phyloP scores from a whole-genome alignment of 179 eudicot genomes.

The Monotropa hypopitys region DNA sequence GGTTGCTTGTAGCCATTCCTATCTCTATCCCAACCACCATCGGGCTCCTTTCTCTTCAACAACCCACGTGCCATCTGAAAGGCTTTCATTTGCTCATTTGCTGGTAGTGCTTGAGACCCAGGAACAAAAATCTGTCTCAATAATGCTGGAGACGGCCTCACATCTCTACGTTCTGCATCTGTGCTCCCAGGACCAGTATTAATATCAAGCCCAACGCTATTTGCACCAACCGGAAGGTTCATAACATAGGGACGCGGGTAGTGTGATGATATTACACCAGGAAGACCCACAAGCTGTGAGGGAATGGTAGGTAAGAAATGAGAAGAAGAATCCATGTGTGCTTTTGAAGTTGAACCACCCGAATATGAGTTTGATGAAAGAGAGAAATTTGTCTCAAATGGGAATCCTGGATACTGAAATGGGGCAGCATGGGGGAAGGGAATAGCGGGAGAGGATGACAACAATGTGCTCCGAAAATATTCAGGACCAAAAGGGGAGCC shows the following conservation, averaged over 20 bases:
- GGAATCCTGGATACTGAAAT: slow-evolving; percentile 40
- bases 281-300: slow-evolving; percentile 36
- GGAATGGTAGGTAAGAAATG: slow-evolving; percentile 25
- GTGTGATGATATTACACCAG: slow-evolving; percentile 31
- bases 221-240: slow-evolving; percentile 25
- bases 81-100: slow-evolving; percentile 34
- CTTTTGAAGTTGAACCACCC: slow-evolving; percentile 27
- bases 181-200: slow-evolving; percentile 43
- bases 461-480: slow-evolving; percentile 51
- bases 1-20: slow-evolving; percentile 55
- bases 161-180: slow-evolving; percentile 36
- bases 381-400: slow-evolving; percentile 39
- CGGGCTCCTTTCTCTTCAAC: slow-evolving; percentile 54
- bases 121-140: slow-evolving; percentile 28
- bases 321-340: slow-evolving; percentile 31
- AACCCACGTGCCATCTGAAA: slow-evolving; percentile 30
- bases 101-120: slow-evolving; percentile 23
- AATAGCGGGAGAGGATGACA: slow-evolving; percentile 66
- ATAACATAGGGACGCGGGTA: slow-evolving; percentile 36
- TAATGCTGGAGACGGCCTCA: slow-evolving; percentile 19
- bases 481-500: slow-evolving; percentile 38
- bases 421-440: slow-evolving; percentile 26
- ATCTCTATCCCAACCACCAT: slow-evolving; percentile 53
- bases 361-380: slow-evolving; percentile 28
- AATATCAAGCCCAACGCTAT: slow-evolving; percentile 33